phyloP scores from a whole-genome alignment of 805 yeast species.

The Metschnikowia santaceciliae region DNA sequence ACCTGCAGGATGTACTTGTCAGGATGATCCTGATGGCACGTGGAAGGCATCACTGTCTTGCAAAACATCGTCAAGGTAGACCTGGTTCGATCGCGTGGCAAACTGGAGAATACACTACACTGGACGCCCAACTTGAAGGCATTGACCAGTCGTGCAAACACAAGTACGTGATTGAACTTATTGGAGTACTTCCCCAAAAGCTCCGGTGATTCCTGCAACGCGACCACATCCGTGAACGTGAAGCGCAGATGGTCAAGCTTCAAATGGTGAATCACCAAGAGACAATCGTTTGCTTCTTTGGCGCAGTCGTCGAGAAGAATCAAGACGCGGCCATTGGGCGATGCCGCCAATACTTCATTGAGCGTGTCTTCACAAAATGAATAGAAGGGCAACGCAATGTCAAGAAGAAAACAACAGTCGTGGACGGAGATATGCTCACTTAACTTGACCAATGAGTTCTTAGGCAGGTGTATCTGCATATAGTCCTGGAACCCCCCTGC shows the following conservation, averaged over 20 bases:
- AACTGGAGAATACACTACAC: conserved; percentile 3
- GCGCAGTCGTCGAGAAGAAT: conserved; percentile 26
- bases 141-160: conserved; percentile 8
- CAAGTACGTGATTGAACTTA: conserved; percentile 14
- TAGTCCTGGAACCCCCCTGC: conserved; percentile 41
- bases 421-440: conserved; percentile 33
- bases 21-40: conserved; percentile 1
- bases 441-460: conserved; percentile 22
- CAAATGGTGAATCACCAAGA: conserved; percentile 31
- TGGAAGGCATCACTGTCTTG: neutral
- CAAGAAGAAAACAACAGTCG: conserved; percentile 33
- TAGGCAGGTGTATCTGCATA: conserved; percentile 25
- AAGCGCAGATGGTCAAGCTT: conserved; percentile 12
- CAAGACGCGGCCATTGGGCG: conserved; percentile 19
- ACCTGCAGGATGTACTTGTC: conserved; percentile 5
- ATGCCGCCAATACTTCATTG: neutral
- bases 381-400: conserved; percentile 35
- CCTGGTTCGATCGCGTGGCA: neutral
- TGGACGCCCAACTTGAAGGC: conserved; percentile 6
- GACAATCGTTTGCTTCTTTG: conserved; percentile 36
- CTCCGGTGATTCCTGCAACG: conserved; percentile 2
- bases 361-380: conserved; percentile 22
- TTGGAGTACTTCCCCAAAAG: conserved; percentile 6
- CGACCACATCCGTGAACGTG: conserved; percentile 14
- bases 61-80: conserved; percentile 8